Evolutionary conservation across 768 basidiomycete species (phyloP), one percentile per base, ranked within the genome.

Genomic region (Chalciporus piperatus): DNA sequence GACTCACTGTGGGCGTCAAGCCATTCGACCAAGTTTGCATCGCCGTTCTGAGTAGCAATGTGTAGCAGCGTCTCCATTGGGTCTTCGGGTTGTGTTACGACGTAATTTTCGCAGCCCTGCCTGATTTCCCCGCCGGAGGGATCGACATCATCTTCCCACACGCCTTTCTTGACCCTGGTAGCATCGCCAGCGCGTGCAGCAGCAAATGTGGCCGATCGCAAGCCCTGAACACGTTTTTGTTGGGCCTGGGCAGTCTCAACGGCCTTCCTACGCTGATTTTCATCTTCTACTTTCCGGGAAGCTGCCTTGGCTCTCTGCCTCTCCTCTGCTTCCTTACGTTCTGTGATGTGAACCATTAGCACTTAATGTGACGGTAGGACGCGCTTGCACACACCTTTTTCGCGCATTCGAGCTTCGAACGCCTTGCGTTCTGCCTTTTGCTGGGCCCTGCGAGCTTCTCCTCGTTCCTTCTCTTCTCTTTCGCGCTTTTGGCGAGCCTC

Each of bases 81-180:
- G 67, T 89, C 86, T 51, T 73, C 59, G 11, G 81, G 80, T 4
- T 56, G 54, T 11, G 35, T 55, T 53, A 74, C 66, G 41, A 81
- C 74, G 58, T 82, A 82, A 46, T 71, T 73, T 41, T 79, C 77
- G 57, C 78, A 78, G 19, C 81, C 82, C 47, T 65, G 58, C 60
- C 80, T 82, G 48, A 84, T 68, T 71, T 90, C 87, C 27, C 85
- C 84, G 43, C 87, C 88, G 9, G 81, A 74, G 37, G 85, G 82
- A 66, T 89, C 86, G 50, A 90, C 84, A 28, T 70, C 68, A 41
- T 85, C 77, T 70, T 87, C 86, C 78, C 80, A 87, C 19, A 89
- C 68, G 25, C 81, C 82, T 56, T 80, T 78, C 70, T 80, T 83
- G 47, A 89, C 87, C 44, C 67, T 68, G 8, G 68, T 75, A 16